phyloP scores from a whole-genome alignment of 148 eudicot genomes.

The Fallopia convolvulus region DNA sequence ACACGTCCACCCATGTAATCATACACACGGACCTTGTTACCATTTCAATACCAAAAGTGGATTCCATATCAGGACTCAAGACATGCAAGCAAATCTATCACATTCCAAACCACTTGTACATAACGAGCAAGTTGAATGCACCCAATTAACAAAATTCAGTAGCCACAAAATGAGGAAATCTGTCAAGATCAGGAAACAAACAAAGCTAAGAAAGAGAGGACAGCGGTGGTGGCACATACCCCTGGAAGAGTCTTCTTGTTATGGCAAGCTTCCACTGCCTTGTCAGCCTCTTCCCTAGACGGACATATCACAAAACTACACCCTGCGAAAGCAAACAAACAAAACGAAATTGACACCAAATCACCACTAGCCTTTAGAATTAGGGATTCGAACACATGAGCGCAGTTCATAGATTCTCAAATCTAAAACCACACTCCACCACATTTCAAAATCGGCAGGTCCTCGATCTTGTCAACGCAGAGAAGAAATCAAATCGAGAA shows the following conservation, averaged over 20 bases:
- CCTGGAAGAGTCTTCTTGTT: conserved; percentile 91
- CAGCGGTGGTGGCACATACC: conserved; percentile 30
- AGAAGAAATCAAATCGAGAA: conserved; percentile 2
- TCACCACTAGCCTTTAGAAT: neutral
- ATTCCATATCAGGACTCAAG: conserved; percentile 3
- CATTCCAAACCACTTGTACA: neutral
- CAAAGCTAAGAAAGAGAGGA: neutral
- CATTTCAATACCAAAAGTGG: neutral
- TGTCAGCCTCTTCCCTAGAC: conserved; percentile 87
- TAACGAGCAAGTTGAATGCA: neutral
- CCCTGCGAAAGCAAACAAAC: conserved; percentile 29
- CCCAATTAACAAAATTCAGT: neutral
- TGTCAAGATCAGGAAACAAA: conserved; percentile 4
- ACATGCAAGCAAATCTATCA: conserved; percentile 1
- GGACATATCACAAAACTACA: conserved; percentile 94
- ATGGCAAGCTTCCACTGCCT: conserved; percentile 70
- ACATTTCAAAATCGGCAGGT: conserved; percentile 9
- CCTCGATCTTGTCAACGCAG: conserved; percentile 19
- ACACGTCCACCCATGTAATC: neutral
- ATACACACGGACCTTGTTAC: neutral
- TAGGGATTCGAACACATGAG: conserved; percentile 1
- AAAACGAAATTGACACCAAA: neutral
- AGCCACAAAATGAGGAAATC: conserved; percentile 8
- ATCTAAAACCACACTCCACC: conserved; percentile 11
- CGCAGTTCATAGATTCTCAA: neutral